phyloP scores from a whole-genome alignment of 2,329 filamentous ascomycete genomes.

The Daldinia eschscholtzii region DNA sequence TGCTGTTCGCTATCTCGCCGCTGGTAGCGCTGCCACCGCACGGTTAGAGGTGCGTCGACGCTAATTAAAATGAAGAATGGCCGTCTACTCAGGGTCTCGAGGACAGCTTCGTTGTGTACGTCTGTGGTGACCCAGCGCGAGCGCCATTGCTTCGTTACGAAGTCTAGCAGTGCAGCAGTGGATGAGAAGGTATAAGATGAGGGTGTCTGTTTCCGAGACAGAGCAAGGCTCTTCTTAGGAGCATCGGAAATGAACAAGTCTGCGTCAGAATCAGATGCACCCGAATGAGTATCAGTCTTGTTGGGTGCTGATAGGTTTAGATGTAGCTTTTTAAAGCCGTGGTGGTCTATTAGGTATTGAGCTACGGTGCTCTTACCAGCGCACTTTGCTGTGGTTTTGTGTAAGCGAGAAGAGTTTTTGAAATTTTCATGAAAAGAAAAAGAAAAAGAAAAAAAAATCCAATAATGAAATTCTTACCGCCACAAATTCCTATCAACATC shows the following conservation, averaged over 20 bases:
- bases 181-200: slow-evolving; percentile 66
- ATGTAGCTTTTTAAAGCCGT: slow-evolving; percentile 82
- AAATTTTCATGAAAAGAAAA: too few species aligned
- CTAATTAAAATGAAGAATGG: slow-evolving; percentile 95
- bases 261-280: slow-evolving; percentile 11
- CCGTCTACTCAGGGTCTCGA: slow-evolving; percentile 81
- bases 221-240: slow-evolving; percentile 16
- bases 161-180: slow-evolving; percentile 79
- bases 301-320: slow-evolving; percentile 56
- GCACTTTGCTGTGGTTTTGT: slow-evolving; percentile 74
- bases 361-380: slow-evolving; percentile 92
- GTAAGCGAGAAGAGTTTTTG: slow-evolving; percentile 26
- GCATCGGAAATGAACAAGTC: slow-evolving; percentile 13
- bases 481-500: slow-evolving; percentile 84
- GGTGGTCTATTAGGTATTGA: slow-evolving; percentile 84
- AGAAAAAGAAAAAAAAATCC: neutral
- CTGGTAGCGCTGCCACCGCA: slow-evolving; percentile 85
- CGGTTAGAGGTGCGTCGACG: slow-evolving; percentile 87
- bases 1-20: slow-evolving; percentile 34
- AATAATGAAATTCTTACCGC: slow-evolving; percentile 63
- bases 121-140: slow-evolving; percentile 88
- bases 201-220: slow-evolving; percentile 23
- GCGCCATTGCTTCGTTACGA: slow-evolving; percentile 87
- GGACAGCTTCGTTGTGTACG: slow-evolving; percentile 77
- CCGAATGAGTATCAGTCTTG: slow-evolving; percentile 4